Conservation (phyloP, 140 eudicot genomes). For the Erigeron philadelphicus region DNA sequence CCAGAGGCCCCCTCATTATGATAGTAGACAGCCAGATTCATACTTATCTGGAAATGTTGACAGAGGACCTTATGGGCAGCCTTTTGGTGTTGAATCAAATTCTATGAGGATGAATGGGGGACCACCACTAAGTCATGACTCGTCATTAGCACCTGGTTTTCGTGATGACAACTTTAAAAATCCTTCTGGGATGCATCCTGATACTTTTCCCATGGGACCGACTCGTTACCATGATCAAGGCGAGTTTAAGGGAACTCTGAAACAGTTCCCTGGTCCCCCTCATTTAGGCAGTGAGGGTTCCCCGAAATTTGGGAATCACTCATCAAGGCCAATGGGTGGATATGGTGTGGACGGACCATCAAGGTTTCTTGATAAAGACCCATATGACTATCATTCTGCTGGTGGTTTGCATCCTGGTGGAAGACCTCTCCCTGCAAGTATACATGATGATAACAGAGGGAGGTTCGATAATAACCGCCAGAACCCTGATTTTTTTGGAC, state of each 20-base stretch:
- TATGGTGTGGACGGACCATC: conserved; percentile 39
- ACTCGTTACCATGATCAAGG: conserved; percentile 37
- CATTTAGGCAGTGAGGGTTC: conserved; percentile 36
- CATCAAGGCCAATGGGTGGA: conserved; percentile 39
- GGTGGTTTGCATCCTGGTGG: conserved; percentile 39
- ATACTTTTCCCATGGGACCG: conserved; percentile 39
- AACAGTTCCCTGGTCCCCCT: conserved; percentile 44
- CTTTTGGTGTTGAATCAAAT: conserved; percentile 40
- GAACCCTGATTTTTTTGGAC: conserved; percentile 44
- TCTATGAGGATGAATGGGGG: conserved; percentile 42
- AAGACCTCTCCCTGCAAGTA: conserved; percentile 35
- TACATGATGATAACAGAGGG: conserved; percentile 41
- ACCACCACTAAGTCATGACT: conserved; percentile 34
- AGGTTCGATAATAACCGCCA: conserved; percentile 37
- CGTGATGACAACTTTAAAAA: conserved; percentile 52
- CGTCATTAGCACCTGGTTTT: conserved; percentile 31
- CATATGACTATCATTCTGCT: conserved; percentile 35
- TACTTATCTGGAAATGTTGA: conserved; percentile 44
- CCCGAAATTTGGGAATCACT: conserved; percentile 37
- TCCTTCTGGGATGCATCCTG: conserved; percentile 36
- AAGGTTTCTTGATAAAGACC: conserved; percentile 43
- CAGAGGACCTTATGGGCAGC: conserved; percentile 44
- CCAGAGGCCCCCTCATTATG: conserved; percentile 46
- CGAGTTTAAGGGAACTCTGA: conserved; percentile 31
- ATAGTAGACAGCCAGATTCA: conserved; percentile 40